Conservation (phyloP, 2,329 filamentous ascomycete genomes). For the Aschersonia sp. region DNA sequence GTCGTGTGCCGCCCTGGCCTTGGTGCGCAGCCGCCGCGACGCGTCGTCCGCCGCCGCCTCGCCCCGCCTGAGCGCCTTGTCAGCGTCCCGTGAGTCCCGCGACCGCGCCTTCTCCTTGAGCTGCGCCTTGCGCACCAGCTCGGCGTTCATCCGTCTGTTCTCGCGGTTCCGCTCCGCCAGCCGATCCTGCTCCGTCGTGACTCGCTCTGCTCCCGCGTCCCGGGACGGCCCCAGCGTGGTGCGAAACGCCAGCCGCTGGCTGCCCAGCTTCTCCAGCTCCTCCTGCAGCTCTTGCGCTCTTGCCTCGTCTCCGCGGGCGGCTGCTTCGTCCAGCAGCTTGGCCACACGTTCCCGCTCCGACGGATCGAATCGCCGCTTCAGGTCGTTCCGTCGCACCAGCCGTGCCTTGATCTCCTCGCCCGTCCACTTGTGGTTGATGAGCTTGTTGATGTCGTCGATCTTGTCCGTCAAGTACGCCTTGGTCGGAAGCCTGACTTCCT, state of each 20-base stretch:
- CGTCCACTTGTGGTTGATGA: constrained; percentile 71
- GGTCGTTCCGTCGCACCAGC: constrained; percentile 52
- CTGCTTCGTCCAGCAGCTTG: constrained; percentile 51
- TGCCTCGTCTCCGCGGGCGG: constrained; percentile 45
- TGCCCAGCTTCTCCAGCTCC: constrained; percentile 47
- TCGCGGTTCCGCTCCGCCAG: constrained; percentile 70
- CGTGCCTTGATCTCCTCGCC: constrained; percentile 71
- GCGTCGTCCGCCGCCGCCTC: constrained; percentile 45
- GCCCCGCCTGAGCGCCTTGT: constrained; percentile 46
- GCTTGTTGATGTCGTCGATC: constrained; percentile 62
- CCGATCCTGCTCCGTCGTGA: constrained; percentile 59
- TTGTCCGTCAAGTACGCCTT: constrained; percentile 54
- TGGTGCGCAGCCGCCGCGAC: constrained; percentile 48
- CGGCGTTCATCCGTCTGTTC: constrained; percentile 73
- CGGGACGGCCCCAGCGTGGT: constrained; percentile 44
- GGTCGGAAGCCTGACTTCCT: constrained; percentile 61
- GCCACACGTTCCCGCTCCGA: constrained; percentile 54
- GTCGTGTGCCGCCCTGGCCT: constrained; percentile 54
- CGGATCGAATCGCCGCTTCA: constrained; percentile 52
- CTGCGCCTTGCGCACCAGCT: constrained; percentile 82
- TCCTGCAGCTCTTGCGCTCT: constrained; percentile 38
- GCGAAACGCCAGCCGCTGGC: constrained; percentile 59
- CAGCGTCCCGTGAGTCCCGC: constrained; percentile 44
- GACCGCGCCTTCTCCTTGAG: constrained; percentile 59
- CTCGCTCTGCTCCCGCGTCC: constrained; percentile 30